Percentiles rank a stretch among this genome's conserved stretches.
Evolutionary conservation across 176 grass and related monocot genomes (phyloP).

Genomic region (Phoenix dactylifera): DNA sequence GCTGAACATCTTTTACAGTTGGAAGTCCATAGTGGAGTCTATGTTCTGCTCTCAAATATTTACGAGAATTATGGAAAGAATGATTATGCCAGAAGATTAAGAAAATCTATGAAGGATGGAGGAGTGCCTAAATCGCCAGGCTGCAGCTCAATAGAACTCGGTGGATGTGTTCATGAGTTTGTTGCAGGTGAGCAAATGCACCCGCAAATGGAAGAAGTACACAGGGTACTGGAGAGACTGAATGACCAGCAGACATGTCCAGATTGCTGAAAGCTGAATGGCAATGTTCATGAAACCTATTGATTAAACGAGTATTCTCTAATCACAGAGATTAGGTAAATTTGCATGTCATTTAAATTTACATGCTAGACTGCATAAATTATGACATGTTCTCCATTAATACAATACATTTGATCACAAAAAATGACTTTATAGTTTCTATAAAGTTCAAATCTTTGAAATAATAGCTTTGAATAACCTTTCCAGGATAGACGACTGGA

Average conservation of each 20-base stretch:
- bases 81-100: constrained; percentile 6
- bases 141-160: constrained; percentile 21
- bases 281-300: too few relatives aligned
- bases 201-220: constrained; percentile 6
- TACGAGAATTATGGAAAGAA: constrained; percentile 7
- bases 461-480: too few relatives aligned
- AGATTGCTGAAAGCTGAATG: constrained; percentile 1
- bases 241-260: neutral
- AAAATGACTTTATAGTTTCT: too few relatives aligned
- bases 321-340: too few relatives aligned
- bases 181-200: constrained; percentile 4
- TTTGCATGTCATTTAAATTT: too few relatives aligned
- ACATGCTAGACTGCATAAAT: too few relatives aligned
- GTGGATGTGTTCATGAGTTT: constrained; percentile 17
- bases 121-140: constrained; percentile 16
- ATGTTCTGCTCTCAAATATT: constrained; percentile 22
- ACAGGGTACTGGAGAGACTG: constrained; percentile 1
- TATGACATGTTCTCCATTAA: too few relatives aligned
- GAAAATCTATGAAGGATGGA: constrained; percentile 8
- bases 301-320: too few relatives aligned
- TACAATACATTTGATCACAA: too few relatives aligned
- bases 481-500: too few relatives aligned
- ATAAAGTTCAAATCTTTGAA: too few relatives aligned
- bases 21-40: constrained; percentile 13
- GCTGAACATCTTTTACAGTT: constrained; percentile 4